These are phyloP conservation scores for Yarrowia sp. DNA, from an alignment of 805 yeast species.

Conservation along the genomic window DNA sequence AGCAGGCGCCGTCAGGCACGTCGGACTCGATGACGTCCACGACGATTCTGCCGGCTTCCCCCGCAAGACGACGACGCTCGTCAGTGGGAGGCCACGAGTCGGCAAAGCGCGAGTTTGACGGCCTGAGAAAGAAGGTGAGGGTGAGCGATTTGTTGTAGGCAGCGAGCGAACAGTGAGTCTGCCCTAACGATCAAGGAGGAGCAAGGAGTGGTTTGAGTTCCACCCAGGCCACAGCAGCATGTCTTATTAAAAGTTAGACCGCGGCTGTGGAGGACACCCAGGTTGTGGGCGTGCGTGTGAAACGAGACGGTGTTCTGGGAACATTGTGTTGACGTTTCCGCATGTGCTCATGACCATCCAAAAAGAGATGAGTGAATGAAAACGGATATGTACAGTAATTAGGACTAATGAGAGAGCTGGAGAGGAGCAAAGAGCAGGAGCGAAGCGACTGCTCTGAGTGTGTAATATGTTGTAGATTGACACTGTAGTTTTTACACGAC, in stretches of 20 bases:
- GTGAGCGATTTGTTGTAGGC: slow-evolving; percentile 22
- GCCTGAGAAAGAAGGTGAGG: slow-evolving; percentile 32
- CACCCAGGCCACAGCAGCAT: too few species aligned
- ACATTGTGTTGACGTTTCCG: too few species aligned
- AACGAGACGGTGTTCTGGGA: too few species aligned
- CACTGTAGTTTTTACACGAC: too few species aligned
- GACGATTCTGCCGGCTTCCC: slow-evolving; percentile 28
- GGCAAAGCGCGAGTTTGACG: slow-evolving; percentile 37
- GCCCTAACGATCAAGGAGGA: too few species aligned
- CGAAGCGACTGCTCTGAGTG: background rate
- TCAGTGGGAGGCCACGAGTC: slow-evolving; percentile 31
- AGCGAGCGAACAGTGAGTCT: background rate
- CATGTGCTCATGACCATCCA: background rate
- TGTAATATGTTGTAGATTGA: too few species aligned
- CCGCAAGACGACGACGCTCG: slow-evolving; percentile 27
- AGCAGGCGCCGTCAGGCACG: background rate
- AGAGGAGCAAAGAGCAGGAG: background rate
- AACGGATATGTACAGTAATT: slow-evolving; percentile 31
- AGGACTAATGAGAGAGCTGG: slow-evolving; percentile 14
- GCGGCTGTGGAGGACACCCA: too few species aligned
- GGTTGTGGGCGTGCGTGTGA: too few species aligned
- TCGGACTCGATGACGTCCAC: slow-evolving; percentile 23
- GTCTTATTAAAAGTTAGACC: too few species aligned
- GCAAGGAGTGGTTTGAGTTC: too few species aligned
- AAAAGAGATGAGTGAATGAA: slow-evolving; percentile 13